Conservation (phyloP, 345 rosid genomes). For the Brassica rapa region DNA sequence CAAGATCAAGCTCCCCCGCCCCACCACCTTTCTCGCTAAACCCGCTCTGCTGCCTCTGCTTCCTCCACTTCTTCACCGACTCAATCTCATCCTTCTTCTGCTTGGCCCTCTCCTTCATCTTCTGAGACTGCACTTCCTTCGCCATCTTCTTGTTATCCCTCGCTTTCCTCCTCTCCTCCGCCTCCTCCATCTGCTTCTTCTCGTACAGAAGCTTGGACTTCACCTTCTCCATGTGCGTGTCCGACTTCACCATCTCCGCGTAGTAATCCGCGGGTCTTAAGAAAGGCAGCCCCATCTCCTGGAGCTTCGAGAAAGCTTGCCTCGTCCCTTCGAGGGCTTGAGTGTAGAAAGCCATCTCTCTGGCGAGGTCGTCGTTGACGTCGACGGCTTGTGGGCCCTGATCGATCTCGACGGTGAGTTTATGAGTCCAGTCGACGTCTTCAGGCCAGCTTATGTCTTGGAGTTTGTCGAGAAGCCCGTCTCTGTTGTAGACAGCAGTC, state of each 20-base stretch:
- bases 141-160: slow-evolving; percentile 72
- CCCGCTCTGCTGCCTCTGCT: slow-evolving; percentile 85
- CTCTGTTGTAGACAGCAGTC: slow-evolving; percentile 58
- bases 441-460: slow-evolving; percentile 84
- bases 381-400: slow-evolving; percentile 69
- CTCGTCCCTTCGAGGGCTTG: slow-evolving; percentile 80
- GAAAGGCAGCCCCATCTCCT: slow-evolving; percentile 62
- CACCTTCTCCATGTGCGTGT: slow-evolving; percentile 80
- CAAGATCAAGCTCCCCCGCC: slow-evolving; percentile 48
- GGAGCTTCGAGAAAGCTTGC: slow-evolving; percentile 60
- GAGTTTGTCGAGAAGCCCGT: slow-evolving; percentile 70
- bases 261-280: slow-evolving; percentile 81
- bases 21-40: slow-evolving; percentile 51
- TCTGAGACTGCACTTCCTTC: slow-evolving; percentile 81
- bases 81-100: slow-evolving; percentile 77
- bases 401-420: slow-evolving; percentile 58
- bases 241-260: slow-evolving; percentile 84
- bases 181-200: slow-evolving; percentile 72
- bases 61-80: slow-evolving; percentile 82
- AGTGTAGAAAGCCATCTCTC: slow-evolving; percentile 74
- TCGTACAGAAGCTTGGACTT: slow-evolving; percentile 65
- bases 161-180: slow-evolving; percentile 89
- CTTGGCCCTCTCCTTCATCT: slow-evolving; percentile 68
- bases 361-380: slow-evolving; percentile 78
- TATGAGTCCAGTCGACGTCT: slow-evolving; percentile 66